phyloP scores from a whole-genome alignment of 768 basidiomycete genomes.

The Coprinopsis sp. region DNA sequence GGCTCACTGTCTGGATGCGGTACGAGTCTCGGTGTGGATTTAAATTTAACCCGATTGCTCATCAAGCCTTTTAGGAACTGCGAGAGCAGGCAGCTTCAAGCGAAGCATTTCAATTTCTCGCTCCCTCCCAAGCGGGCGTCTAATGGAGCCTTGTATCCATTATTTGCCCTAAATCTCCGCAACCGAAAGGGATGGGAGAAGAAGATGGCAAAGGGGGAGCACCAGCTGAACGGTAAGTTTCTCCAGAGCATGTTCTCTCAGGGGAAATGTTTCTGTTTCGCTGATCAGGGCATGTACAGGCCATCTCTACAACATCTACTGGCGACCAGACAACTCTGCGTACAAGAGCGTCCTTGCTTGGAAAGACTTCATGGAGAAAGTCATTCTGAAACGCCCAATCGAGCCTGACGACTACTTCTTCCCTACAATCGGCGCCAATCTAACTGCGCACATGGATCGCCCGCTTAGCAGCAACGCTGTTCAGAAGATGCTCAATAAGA shows the following conservation, averaged over 20 bases:
- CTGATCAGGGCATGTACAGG: neutral
- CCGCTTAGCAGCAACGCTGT: neutral
- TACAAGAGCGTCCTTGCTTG: constrained; percentile 1
- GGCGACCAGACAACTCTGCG: neutral
- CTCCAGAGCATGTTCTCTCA: neutral
- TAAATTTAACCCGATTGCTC: neutral
- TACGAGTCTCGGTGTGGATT: neutral
- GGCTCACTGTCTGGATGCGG: constrained; percentile 1
- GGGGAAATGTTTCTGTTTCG: too few species aligned
- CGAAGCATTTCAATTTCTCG: neutral
- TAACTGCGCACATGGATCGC: neutral
- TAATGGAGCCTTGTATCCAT: neutral
- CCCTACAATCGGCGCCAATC: neutral
- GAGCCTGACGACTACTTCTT: constrained; percentile 1
- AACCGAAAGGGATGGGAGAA: constrained; percentile 2
- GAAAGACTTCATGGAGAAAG: neutral
- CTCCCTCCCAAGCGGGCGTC: too few species aligned
- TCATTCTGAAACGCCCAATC: neutral
- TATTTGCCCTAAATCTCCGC: neutral
- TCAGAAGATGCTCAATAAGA: constrained; percentile 9
- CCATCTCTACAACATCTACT: constrained; percentile 5
- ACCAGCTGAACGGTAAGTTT: neutral
- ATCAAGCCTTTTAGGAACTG: neutral
- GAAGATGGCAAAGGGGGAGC: constrained; percentile 4
- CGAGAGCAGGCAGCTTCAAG: neutral